Evolutionary conservation across 257 asterid genomes (phyloP), one percentile per base, ranked within the genome.

Genomic region (Rhazya stricta): DNA sequence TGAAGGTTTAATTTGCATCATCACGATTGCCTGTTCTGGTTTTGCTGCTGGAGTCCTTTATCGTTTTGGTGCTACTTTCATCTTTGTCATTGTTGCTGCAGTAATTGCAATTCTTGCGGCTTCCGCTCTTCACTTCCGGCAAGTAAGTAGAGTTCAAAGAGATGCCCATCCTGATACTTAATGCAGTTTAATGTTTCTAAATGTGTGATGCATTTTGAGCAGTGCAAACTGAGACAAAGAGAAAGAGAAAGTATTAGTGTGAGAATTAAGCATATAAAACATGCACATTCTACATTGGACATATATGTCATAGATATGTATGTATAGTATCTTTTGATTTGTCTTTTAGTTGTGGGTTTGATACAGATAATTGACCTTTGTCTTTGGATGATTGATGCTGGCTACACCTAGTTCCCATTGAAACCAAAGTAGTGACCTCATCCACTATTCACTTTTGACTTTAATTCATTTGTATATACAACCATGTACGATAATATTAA

Each of bases 31-130:
- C 56, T 81, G 79, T 66, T 89, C 85, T 19, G 97, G 99, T 80
- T 94, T 91, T 86, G 86, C 91, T 65, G 83, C 89, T 68, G 97
- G 99, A 69, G 79, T 69, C 72, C 72, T 90, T 82, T 94, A 83
- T 76, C 93, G 96, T 60, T 90, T 81, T 65, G 88, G 86, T 57
- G 93, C 88, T 83, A 86, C 96, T 65, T 84, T 81, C 80, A 50
- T 83, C 77, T 81, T 81, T 84, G 27, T 87, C 83, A 84, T 91
- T 77, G 78, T 94, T 58, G 83, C 89, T 77, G 79, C 84, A 50
- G 75, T 87, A 69, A 42, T 88, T 81, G 96, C 97, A 69, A 76
- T 86, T 51, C 18, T 77, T 41, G 84, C 88, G 56, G 86, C 85
- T 78, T 84, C 84, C 19, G 91, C 89, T 80, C 96, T 91, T 80